Conservation (phyloP, 805 yeast genomes). For the Blastobotrys americana region DNA sequence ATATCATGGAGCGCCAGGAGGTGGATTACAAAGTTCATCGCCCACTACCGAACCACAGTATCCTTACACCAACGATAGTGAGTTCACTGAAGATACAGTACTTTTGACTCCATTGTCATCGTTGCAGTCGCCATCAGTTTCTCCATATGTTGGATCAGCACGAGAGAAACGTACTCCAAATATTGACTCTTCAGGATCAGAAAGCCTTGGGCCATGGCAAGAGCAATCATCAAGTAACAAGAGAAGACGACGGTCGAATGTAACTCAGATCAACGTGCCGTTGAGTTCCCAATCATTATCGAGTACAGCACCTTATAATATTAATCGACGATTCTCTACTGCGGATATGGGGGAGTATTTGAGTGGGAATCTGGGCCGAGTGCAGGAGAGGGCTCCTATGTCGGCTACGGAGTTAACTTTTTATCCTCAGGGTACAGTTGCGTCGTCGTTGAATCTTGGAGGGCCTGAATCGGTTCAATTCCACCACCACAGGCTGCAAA, state of each 20-base stretch:
- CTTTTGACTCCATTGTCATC: constrained; percentile 11
- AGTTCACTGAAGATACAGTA: background rate
- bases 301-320: background rate
- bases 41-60: background rate
- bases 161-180: constrained; percentile 2
- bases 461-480: background rate
- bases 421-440: background rate
- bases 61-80: background rate
- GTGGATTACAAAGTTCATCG: background rate
- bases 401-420: background rate
- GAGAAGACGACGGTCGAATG: background rate
- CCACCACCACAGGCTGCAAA: background rate
- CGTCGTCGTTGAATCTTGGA: background rate
- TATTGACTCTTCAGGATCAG: background rate
- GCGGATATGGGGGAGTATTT: background rate
- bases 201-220: no score
- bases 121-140: constrained; percentile 7
- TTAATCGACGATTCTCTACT: background rate
- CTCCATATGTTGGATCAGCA: constrained; percentile 5
- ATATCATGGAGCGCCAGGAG: background rate
- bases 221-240: no score
- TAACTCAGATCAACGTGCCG: constrained; percentile 1
- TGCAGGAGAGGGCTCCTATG: background rate
- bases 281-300: no score
- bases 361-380: background rate